A percentile compares a stretch with the other conserved stretches of the same genome.
These are phyloP conservation scores for Metschnikowia cerradonensis DNA, from an alignment of 805 yeast species.

Conservation along the genomic window DNA sequence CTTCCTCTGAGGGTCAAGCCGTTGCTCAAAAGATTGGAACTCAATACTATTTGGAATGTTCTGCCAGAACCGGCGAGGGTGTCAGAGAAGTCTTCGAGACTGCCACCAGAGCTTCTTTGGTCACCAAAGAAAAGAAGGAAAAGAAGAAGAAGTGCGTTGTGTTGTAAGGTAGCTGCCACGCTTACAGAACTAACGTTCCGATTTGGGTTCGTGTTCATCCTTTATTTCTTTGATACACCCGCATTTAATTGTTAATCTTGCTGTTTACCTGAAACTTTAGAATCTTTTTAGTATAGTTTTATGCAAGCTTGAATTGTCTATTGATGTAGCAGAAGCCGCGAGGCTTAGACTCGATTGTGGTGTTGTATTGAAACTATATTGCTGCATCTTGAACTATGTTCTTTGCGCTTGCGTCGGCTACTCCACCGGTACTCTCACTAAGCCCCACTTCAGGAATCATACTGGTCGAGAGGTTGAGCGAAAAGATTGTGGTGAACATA, in stretches of 20 bases:
- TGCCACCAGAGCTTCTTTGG: conserved; percentile 30
- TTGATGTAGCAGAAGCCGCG: not conserved
- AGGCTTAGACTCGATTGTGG: not conserved
- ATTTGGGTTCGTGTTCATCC: conserved; percentile 1
- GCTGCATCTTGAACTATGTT: conserved; percentile 5
- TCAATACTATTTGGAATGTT: conserved; percentile 34
- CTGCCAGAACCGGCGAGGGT: conserved; percentile 31
- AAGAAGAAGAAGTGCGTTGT: conserved; percentile 30
- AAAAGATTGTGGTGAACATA: conserved; percentile 56
- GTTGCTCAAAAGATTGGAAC: conserved; percentile 29
- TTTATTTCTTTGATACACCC: conserved; percentile 14
- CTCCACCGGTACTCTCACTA: conserved; percentile 39
- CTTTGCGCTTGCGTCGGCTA: conserved; percentile 17
- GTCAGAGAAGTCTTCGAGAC: conserved; percentile 29
- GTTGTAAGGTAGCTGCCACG: conserved; percentile 16
- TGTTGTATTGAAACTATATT: not conserved
- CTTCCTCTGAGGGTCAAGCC: conserved; percentile 25
- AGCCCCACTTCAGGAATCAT: conserved; percentile 46
- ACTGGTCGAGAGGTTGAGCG: conserved; percentile 44
- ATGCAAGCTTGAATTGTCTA: conserved; percentile 3
- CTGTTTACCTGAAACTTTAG: conserved; percentile 8
- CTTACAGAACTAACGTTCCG: conserved; percentile 1
- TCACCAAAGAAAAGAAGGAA: conserved; percentile 26
- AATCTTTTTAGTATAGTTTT: not conserved
- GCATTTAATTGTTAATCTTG: conserved; percentile 17